Percentiles rank a stretch among this genome's conserved stretches.
Evolutionary conservation across 768 basidiomycete genomes (phyloP).

Genomic region (Termitomyces sp.): DNA sequence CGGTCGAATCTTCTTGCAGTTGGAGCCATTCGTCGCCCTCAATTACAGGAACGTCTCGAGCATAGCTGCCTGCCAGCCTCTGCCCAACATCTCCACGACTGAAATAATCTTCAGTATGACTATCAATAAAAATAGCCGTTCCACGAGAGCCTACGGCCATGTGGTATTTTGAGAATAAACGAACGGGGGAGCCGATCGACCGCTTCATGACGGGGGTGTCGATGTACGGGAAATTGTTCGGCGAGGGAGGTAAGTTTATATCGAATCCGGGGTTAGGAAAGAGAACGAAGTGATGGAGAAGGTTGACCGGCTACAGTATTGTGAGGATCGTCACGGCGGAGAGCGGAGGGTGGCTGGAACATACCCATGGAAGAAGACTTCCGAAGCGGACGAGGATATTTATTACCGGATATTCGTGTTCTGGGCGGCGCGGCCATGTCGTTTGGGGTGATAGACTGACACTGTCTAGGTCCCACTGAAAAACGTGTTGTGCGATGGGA

Average conservation of each 20-base stretch:
- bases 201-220: constrained; percentile 34
- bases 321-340: not conserved
- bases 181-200: constrained; percentile 53
- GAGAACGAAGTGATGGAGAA: constrained; percentile 62
- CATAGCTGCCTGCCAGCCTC: constrained; percentile 49
- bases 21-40: constrained; percentile 20
- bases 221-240: constrained; percentile 44
- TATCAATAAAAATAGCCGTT: constrained; percentile 67
- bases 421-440: constrained; percentile 15
- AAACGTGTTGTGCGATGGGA: constrained; percentile 46
- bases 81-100: constrained; percentile 51
- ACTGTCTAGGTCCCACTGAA: constrained; percentile 59
- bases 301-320: constrained; percentile 51
- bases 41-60: constrained; percentile 10
- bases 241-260: constrained; percentile 20
- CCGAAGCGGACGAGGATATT: constrained; percentile 60
- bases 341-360: constrained; percentile 9
- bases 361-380: constrained; percentile 56
- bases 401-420: constrained; percentile 30
- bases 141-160: constrained; percentile 57
- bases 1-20: constrained; percentile 23
- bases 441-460: constrained; percentile 39
- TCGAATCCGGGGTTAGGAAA: constrained; percentile 40
- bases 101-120: constrained; percentile 51
- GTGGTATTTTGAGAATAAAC: constrained; percentile 53